These are phyloP conservation scores for Kuraishia floccosa DNA, from an alignment of 805 yeast species.

Conservation along the genomic window DNA sequence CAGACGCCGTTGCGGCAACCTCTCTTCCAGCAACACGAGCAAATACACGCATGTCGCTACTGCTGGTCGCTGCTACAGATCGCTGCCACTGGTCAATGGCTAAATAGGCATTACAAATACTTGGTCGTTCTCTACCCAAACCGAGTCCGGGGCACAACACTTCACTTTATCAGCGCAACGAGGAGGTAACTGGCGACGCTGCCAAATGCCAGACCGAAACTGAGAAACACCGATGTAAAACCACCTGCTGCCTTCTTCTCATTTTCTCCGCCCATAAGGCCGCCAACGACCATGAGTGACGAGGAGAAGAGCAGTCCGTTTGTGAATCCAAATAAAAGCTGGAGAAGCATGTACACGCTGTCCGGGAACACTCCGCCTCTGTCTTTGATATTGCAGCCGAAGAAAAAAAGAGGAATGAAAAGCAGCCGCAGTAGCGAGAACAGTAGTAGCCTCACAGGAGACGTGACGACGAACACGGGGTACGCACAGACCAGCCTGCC, in stretches of 20 bases:
- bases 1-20: too few species aligned
- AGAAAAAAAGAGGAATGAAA: constrained; percentile 64
- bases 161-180: constrained; percentile 18
- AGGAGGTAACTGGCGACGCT: constrained; percentile 64
- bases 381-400: constrained; percentile 48
- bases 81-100: too few species aligned
- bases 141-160: too few species aligned
- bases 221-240: constrained; percentile 69
- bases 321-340: constrained; percentile 72
- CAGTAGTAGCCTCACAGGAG: constrained; percentile 30
- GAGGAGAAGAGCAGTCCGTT: constrained; percentile 81
- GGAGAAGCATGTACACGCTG: constrained; percentile 53
- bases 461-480: constrained; percentile 26
- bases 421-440: constrained; percentile 45
- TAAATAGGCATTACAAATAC: too few species aligned
- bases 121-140: too few species aligned
- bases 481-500: constrained; percentile 66
- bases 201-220: constrained; percentile 72
- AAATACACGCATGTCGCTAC: too few species aligned
- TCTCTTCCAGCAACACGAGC: too few species aligned
- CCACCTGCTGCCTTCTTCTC: constrained; percentile 90
- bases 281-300: constrained; percentile 67
- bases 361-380: constrained; percentile 38
- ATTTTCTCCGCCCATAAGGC: constrained; percentile 42
- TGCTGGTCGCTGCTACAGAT: too few species aligned